These are phyloP conservation scores for Deinandra increscens DNA, from an alignment of 129 eudicot genomes.

Conservation along the genomic window DNA sequence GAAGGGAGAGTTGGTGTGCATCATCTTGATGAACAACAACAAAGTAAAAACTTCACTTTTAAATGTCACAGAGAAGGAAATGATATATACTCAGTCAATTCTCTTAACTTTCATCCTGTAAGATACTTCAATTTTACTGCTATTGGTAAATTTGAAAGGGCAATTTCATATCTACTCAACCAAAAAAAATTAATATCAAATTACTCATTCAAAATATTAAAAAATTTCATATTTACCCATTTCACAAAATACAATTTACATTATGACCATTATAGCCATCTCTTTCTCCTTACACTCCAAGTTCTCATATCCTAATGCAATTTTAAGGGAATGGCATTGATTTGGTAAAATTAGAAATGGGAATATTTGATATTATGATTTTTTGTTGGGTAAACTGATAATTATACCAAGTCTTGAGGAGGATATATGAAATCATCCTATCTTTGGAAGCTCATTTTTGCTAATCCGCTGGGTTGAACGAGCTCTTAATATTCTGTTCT, in stretches of 20 bases:
- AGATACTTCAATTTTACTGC: conserved; percentile 31
- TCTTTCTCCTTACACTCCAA: not conserved
- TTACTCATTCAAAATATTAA: not conserved
- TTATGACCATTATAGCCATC: not conserved
- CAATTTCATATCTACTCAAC: not conserved
- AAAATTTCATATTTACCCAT: not conserved
- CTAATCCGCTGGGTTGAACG: not conserved
- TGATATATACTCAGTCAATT: conserved; percentile 90
- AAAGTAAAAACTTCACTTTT: conserved; percentile 86
- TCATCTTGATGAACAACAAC: conserved; percentile 86
- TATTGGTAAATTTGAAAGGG: conserved; percentile 14
- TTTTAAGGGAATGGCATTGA: not conserved
- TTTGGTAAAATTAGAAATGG: not conserved
- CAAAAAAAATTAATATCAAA: not conserved
- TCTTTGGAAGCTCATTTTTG: not conserved
- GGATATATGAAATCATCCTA: not conserved
- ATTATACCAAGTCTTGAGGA: not conserved
- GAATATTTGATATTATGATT: not conserved
- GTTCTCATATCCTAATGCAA: not conserved
- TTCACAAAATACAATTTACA: not conserved
- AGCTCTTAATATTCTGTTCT: conserved; percentile 15
- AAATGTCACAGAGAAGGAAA: conserved; percentile 94
- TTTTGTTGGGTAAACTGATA: not conserved
- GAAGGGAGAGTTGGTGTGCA: conserved; percentile 99
- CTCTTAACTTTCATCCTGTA: conserved; percentile 93